Evolutionary conservation across 306 rosid genomes (phyloP).

Genomic region (Ormosia emarginata): DNA sequence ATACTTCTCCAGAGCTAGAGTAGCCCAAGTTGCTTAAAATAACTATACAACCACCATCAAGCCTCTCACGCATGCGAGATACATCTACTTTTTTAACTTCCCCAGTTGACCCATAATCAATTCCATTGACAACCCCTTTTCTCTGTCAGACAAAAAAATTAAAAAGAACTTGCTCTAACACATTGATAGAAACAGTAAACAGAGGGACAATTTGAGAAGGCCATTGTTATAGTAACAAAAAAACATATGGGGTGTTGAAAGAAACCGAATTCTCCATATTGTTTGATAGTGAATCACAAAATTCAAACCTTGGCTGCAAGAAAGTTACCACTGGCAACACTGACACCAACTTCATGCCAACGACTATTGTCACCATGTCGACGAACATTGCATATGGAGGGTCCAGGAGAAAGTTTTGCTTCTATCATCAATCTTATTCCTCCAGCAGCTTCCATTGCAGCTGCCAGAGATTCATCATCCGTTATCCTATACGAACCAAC

Average conservation of each 20-base stretch:
- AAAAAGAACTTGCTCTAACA: conserved; percentile 8
- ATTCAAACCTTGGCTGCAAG: conserved; percentile 90
- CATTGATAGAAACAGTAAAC: background rate
- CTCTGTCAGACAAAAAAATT: conserved; percentile 49
- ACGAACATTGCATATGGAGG: conserved; percentile 86
- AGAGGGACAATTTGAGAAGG: background rate
- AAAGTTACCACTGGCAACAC: conserved; percentile 95
- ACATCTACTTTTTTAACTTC: conserved; percentile 89
- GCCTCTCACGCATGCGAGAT: conserved; percentile 89
- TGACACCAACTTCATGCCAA: conserved; percentile 90
- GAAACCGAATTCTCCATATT: background rate
- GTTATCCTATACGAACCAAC: conserved; percentile 86
- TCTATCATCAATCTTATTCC: conserved; percentile 78
- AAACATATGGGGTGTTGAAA: background rate
- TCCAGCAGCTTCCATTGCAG: conserved; percentile 96
- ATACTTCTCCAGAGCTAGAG: conserved; percentile 95
- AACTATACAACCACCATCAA: conserved; percentile 90
- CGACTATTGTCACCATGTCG: conserved; percentile 94
- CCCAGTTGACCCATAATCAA: conserved; percentile 97
- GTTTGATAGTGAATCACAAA: background rate
- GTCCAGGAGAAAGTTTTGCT: conserved; percentile 97
- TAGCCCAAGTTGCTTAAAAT: conserved; percentile 92
- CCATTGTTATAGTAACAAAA: background rate
- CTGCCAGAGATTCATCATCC: conserved; percentile 64
- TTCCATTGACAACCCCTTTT: conserved; percentile 84